phyloP scores from a whole-genome alignment of 2,329 filamentous ascomycete genomes.

The Paracoccidioides brasiliensis region DNA sequence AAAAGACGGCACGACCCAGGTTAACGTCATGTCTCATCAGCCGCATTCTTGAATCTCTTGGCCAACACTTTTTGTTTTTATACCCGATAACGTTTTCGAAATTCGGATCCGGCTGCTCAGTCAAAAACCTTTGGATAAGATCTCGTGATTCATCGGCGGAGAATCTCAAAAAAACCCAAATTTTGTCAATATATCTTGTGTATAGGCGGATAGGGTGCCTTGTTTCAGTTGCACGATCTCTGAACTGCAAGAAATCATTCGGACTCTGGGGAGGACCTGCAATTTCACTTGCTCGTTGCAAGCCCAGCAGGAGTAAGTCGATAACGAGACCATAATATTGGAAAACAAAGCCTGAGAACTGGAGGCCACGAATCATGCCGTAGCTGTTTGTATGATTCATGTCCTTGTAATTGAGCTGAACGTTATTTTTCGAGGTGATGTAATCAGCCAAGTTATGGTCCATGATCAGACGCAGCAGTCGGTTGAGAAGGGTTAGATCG shows the following conservation, averaged over 20 bases:
- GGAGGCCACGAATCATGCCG: conserved; percentile 91
- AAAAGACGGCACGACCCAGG: conserved; percentile 91
- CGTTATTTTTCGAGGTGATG: conserved; percentile 98
- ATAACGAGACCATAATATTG: conserved; percentile 96
- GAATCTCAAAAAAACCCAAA: conserved; percentile 96
- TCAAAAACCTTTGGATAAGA: conserved; percentile 92
- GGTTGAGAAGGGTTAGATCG: conserved; percentile 87
- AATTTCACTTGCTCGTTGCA: conserved; percentile 95
- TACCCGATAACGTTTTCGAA: conserved; percentile 99
- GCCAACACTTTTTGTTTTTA: conserved; percentile 99
- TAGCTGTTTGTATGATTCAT: conserved; percentile 99
- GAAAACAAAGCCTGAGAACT: conserved; percentile 98
- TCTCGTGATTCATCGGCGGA: conserved; percentile 88
- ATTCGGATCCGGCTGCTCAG: conserved; percentile 95
- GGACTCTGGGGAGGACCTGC: conserved; percentile 85
- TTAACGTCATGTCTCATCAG: conserved; percentile 99
- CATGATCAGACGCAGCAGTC: conserved; percentile 88
- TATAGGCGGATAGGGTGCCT: conserved; percentile 96
- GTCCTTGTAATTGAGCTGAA: conserved; percentile 97
- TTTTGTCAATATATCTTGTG: conserved; percentile 93
- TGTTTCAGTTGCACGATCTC: conserved; percentile 80
- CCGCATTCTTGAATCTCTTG: conserved; percentile 91
- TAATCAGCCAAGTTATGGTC: conserved; percentile 98
- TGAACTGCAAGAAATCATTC: conserved; percentile 96
- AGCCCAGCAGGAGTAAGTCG: conserved; percentile 77